These are phyloP conservation scores for Starmerella tilneyi DNA, from an alignment of 805 yeast species.

Conservation along the genomic window DNA sequence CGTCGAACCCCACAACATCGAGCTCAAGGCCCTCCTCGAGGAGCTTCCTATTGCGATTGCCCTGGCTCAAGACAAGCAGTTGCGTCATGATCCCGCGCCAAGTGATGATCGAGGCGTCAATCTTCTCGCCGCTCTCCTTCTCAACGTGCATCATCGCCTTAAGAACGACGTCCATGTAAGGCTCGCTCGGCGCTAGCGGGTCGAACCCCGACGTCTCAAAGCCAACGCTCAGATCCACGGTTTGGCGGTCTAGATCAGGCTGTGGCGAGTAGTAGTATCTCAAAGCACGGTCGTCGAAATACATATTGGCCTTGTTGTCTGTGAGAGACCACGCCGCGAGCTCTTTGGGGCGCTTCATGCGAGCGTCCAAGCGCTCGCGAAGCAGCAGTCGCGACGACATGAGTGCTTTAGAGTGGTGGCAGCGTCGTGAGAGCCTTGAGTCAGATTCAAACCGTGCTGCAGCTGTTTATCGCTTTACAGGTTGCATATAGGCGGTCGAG, in stretches of 20 bases:
- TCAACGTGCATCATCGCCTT: conserved; percentile 50
- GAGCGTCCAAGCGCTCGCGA: conserved; percentile 35
- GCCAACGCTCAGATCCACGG: conserved; percentile 55
- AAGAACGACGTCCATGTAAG: conserved; percentile 49
- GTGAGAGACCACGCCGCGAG: conserved; percentile 51
- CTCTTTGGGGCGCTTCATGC: conserved; percentile 80
- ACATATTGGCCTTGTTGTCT: conserved; percentile 35
- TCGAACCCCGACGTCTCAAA: conserved; percentile 45
- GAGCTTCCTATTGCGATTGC: conserved; percentile 28
- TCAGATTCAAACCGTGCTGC: too few species aligned
- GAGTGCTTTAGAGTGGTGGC: too few species aligned
- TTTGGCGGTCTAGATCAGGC: conserved; percentile 43
- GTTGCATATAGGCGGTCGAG: too few species aligned
- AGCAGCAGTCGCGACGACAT: conserved; percentile 23
- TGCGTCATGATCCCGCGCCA: conserved; percentile 79
- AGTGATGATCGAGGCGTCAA: conserved; percentile 59
- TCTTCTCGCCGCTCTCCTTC: conserved; percentile 34
- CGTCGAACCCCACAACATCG: conserved; percentile 58
- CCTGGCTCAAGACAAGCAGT: conserved; percentile 56
- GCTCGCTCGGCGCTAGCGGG: background rate
- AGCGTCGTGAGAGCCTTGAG: too few species aligned
- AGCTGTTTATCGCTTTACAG: too few species aligned
- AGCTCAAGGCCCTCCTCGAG: conserved; percentile 45
- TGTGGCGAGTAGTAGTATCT: conserved; percentile 78
- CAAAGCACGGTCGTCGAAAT: conserved; percentile 43